Evolutionary conservation across 257 asterid genomes (phyloP).

Genomic region (Anisodus acutangulus): DNA sequence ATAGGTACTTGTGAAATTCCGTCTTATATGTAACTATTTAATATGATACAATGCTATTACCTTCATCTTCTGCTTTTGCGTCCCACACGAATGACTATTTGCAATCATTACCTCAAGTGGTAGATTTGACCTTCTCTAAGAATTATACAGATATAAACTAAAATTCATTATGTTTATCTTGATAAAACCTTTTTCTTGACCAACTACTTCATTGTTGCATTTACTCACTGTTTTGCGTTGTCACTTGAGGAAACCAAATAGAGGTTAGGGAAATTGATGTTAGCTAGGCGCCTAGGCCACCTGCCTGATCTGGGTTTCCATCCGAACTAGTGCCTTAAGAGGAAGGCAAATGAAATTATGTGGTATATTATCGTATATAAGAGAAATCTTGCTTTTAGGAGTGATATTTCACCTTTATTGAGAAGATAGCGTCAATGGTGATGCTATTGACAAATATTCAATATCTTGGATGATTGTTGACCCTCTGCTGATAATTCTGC

Average conservation of each 20-base stretch:
- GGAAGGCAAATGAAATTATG: too few species aligned
- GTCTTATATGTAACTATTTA: not conserved
- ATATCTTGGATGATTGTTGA: not conserved
- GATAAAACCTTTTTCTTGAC: not conserved
- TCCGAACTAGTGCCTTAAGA: too few species aligned
- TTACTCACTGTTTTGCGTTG: not conserved
- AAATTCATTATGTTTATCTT: not conserved
- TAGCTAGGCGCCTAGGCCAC: too few species aligned
- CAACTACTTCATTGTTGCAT: not conserved
- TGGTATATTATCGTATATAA: too few species aligned
- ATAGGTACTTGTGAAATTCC: not conserved
- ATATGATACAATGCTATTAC: not conserved
- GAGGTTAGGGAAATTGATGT: not conserved
- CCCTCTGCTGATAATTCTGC: conserved; percentile 28
- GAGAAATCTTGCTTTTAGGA: too few species aligned
- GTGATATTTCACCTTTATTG: too few species aligned
- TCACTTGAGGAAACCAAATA: not conserved
- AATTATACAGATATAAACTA: not conserved
- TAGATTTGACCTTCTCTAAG: not conserved
- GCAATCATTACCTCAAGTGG: not conserved
- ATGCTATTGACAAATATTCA: not conserved
- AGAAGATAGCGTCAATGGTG: not conserved
- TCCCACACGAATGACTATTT: not conserved
- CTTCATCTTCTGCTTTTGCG: not conserved
- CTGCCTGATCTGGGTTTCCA: too few species aligned